phyloP scores from a whole-genome alignment of 2,329 filamentous ascomycete genomes.

The Pestalotiopsis sp. region DNA sequence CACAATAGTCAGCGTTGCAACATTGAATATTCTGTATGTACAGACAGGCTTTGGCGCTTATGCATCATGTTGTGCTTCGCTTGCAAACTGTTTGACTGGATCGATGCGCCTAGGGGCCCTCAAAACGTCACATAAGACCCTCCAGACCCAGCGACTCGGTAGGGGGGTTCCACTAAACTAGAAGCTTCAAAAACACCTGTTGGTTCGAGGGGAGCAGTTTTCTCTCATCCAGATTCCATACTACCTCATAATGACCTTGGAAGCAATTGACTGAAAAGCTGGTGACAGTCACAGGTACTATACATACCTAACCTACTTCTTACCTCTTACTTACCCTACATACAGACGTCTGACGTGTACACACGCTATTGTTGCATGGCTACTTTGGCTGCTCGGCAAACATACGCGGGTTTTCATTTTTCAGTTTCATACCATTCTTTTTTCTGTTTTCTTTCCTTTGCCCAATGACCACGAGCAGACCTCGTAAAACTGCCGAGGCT shows the following conservation, averaged over 20 bases:
- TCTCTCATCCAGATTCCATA: no score
- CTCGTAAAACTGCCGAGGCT: background rate
- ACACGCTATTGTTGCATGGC: background rate
- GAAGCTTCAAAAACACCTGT: background rate
- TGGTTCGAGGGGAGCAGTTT: no score
- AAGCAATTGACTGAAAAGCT: background rate
- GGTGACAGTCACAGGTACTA: background rate
- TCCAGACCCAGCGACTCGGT: background rate
- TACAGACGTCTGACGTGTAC: background rate
- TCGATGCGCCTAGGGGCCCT: background rate
- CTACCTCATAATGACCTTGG: no score
- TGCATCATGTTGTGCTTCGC: background rate
- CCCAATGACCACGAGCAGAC: background rate
- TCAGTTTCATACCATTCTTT: background rate
- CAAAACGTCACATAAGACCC: background rate
- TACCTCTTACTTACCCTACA: no score
- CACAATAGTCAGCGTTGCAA: background rate
- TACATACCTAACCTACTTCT: background rate
- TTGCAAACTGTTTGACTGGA: background rate
- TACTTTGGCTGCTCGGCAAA: background rate
- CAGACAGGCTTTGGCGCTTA: background rate
- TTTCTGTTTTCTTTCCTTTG: background rate
- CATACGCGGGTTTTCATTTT: background rate
- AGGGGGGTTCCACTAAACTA: background rate
- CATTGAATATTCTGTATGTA: background rate